Evolutionary conservation across 2,329 filamentous ascomycete species (phyloP), one percentile per base, ranked within the genome.

Genomic region (Fusarium sp.): DNA sequence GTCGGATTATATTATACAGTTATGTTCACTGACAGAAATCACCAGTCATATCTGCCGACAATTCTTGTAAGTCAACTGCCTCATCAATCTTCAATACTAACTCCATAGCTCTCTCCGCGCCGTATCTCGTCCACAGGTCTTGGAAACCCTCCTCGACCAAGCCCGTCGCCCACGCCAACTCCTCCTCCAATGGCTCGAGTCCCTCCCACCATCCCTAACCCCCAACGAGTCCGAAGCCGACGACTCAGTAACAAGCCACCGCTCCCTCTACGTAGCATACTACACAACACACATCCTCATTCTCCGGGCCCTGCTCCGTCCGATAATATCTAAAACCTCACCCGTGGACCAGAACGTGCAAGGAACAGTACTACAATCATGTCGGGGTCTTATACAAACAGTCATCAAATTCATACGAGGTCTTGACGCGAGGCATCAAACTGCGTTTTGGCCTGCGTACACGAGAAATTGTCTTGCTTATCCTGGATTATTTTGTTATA

Each of bases 41-140:
- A 57, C 57, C 0, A 46, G 41, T 10, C 40, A 25, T 12, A 16
- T 60, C 4, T 60, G 57, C 9, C 57, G 57, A 1, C 41, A 57
- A 27, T 60, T 60, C 52, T 60, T 60, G 56, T 59, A 56, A 59
- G 56, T 37, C 18, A n/a, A n/a, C n/a, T n/a, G n/a, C n/a, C n/a
- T 5, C 2, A 44, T 11, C 3, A 3, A 1, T 5, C 6, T 3
- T 9, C 2, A 3, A 2, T 3, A 20, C 2, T 44, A 18, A 7
- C 22, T 1, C 2, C 0, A 34, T 18, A 59, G 56, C 41, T 60
- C 57, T 2, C 52, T 60, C 1, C 52, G 57, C 20, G 57, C 41
- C 2, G 52, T 20, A 18, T 57, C 57, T 1, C 30, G 52, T 0
- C 57, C 57, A n/a, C 57, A 60, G 10, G 1, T 57, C 0, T 18